A percentile compares a stretch with the other conserved stretches of the same genome.
Evolutionary conservation across 177 flowering plant species (phyloP).

Genomic region (Vitis hybrid): DNA sequence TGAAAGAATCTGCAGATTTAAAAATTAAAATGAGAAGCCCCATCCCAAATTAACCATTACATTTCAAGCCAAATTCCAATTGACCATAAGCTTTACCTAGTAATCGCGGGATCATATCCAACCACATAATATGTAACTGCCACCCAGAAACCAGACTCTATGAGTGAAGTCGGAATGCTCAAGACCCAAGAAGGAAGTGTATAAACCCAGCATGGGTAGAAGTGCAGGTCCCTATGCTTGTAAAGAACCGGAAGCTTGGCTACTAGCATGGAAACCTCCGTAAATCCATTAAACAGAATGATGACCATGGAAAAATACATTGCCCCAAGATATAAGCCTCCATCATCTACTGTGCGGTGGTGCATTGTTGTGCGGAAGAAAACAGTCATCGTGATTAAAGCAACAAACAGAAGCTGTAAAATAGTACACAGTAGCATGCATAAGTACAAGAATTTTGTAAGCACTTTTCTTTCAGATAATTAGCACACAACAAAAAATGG

Average conservation of each 20-base stretch:
- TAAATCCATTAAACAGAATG: conserved; percentile 86
- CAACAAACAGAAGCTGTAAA: conserved; percentile 74
- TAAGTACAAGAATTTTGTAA: background rate
- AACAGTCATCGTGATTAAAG: conserved; percentile 81
- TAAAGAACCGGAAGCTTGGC: conserved; percentile 89
- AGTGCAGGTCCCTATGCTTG: conserved; percentile 91
- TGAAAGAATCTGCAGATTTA: conserved; percentile 59
- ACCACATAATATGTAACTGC: conserved; percentile 76
- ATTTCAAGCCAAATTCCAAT: background rate
- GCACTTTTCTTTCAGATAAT: background rate
- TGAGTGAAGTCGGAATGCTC: conserved; percentile 74
- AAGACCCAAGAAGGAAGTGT: conserved; percentile 85
- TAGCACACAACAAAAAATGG: background rate
- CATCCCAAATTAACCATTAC: conserved; percentile 2
- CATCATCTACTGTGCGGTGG: conserved; percentile 69
- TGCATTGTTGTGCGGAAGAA: conserved; percentile 75
- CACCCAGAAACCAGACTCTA: conserved; percentile 86
- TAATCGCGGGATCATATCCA: conserved; percentile 81
- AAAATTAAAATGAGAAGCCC: conserved; percentile 5
- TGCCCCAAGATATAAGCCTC: conserved; percentile 72
- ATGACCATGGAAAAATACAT: conserved; percentile 75
- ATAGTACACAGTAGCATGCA: conserved; percentile 9
- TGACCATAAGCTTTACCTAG: conserved; percentile 43
- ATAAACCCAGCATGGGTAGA: conserved; percentile 95
- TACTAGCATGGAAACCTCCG: conserved; percentile 88